A percentile compares a stretch with the other conserved stretches of the same genome.
These are phyloP conservation scores for Brachypodium distachyon DNA, from an alignment of 202 grass and related monocot genomes.

Conservation along the genomic window DNA sequence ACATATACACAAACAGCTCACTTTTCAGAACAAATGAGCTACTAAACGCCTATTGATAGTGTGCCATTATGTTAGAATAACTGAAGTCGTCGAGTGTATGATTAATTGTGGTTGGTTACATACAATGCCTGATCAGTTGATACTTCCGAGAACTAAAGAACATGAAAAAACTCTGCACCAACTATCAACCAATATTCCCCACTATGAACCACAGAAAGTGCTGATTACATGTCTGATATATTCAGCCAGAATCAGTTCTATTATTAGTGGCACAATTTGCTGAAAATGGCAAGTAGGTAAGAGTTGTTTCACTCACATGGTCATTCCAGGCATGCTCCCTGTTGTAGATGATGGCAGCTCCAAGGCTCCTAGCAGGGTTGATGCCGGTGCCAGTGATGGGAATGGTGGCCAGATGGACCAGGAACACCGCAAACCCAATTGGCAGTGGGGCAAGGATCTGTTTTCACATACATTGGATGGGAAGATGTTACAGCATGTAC, in stretches of 20 bases:
- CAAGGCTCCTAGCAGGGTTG: constrained; percentile 95
- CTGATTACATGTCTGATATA: not conserved
- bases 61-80: not conserved
- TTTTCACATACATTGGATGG: constrained; percentile 12
- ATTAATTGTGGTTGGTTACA: not conserved
- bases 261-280: not conserved
- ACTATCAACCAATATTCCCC: not conserved
- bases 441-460: constrained; percentile 88
- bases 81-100: not conserved
- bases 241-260: not conserved
- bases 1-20: not conserved
- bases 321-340: constrained; percentile 68
- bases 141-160: not conserved
- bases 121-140: not conserved
- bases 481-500: not conserved
- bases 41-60: not conserved
- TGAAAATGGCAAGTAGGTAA: constrained; percentile 2
- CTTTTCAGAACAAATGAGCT: not conserved
- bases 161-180: not conserved
- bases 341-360: constrained; percentile 94
- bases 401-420: constrained; percentile 93
- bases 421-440: constrained; percentile 91
- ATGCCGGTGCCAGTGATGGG: constrained; percentile 96
- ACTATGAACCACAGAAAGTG: not conserved
- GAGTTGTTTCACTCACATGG: constrained; percentile 56